Percentiles rank a stretch among this genome's conserved stretches.
Conservation (phyloP, 176 grass and related monocot genomes). For the Microstegium vimineum region DNA sequence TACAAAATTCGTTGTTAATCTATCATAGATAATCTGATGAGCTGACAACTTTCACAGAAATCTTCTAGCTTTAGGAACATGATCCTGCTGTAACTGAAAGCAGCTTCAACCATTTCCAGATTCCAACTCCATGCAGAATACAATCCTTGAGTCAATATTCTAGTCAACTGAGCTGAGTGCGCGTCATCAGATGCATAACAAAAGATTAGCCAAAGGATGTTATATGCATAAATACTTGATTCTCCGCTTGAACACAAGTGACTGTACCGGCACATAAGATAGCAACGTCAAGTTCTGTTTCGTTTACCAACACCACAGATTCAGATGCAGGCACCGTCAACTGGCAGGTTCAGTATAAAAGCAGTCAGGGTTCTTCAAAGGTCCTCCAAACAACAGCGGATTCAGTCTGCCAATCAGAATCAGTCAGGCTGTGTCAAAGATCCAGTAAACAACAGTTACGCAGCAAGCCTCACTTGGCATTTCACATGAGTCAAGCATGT, state of each 20-base stretch:
- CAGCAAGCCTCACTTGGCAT: not conserved
- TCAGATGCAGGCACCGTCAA: not conserved
- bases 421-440: not conserved
- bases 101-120: not conserved
- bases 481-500: not conserved
- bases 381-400: not conserved
- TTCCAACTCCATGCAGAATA: not conserved
- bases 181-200: not conserved
- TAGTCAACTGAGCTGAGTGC: not conserved
- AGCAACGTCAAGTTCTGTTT: not conserved
- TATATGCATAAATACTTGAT: not conserved
- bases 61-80: not conserved
- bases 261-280: not conserved
- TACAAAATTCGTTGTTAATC: too few relatives aligned
- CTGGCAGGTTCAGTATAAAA: not conserved
- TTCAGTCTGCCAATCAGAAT: not conserved
- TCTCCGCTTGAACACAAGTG: not conserved
- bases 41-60: not conserved
- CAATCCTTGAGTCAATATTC: not conserved
- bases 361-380: not conserved
- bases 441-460: not conserved
- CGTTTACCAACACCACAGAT: not conserved
- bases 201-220: not conserved
- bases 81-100: not conserved
- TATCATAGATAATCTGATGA: not conserved